These are phyloP conservation scores for Epithele typhae DNA, from an alignment of 768 basidiomycete species.

Conservation along the genomic window DNA sequence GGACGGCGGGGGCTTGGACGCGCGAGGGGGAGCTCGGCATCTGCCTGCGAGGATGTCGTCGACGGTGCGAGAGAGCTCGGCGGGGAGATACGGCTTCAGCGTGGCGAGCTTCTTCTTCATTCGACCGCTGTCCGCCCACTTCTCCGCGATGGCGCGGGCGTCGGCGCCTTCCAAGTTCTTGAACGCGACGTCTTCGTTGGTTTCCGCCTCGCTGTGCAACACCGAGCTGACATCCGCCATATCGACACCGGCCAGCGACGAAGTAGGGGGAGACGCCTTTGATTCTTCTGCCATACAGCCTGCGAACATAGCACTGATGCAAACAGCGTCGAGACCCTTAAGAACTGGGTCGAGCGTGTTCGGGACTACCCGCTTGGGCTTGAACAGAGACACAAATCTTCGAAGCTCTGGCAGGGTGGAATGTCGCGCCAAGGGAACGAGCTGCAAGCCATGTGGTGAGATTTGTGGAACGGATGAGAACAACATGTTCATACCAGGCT, in stretches of 20 bases:
- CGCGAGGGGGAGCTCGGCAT: conserved; percentile 18
- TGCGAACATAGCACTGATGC: conserved; percentile 65
- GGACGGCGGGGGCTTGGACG: conserved; percentile 5
- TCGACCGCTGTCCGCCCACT: conserved; percentile 53
- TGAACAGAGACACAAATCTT: conserved; percentile 76
- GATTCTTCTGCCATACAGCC: conserved; percentile 39
- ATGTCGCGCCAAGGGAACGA: conserved; percentile 82
- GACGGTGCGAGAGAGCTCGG: conserved; percentile 30
- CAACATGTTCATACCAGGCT: conserved; percentile 46
- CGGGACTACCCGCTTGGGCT: conserved; percentile 71
- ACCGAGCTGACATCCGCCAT: conserved; percentile 5
- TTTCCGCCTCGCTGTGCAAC: conserved; percentile 14
- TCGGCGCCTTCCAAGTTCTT: conserved; percentile 59
- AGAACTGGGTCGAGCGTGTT: conserved; percentile 62
- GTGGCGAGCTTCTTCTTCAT: conserved; percentile 39
- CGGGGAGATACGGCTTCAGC: conserved; percentile 41
- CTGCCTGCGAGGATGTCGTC: conserved; percentile 26
- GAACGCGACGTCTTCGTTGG: conserved; percentile 46
- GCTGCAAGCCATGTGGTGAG: conserved; percentile 37
- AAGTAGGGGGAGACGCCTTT: background rate
- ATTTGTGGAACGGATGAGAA: background rate
- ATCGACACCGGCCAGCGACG: background rate
- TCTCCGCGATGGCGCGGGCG: conserved; percentile 39
- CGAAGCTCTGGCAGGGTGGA: conserved; percentile 85
- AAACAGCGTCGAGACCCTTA: conserved; percentile 65